Percentiles rank a stretch among this genome's conserved stretches.
Evolutionary conservation across 805 yeast genomes (phyloP).

Genomic region (Myxozyma neglecta): DNA sequence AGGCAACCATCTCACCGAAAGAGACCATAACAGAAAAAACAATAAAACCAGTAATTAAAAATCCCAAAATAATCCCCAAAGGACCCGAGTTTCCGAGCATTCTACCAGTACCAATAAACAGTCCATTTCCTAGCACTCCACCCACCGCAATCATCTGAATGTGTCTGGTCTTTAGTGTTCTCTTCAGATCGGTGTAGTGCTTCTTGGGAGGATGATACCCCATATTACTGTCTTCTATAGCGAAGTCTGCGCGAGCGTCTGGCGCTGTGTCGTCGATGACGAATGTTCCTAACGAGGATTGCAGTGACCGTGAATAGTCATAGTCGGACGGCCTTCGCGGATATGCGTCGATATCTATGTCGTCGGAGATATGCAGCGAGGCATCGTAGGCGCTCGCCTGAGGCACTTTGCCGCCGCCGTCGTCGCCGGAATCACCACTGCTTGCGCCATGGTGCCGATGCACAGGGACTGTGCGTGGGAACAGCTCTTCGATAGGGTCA

Average conservation of each 20-base stretch:
- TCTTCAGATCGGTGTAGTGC: conserved; percentile 34
- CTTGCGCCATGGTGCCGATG: conserved; percentile 1
- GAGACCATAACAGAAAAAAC: conserved; percentile 35
- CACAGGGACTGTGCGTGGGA: conserved; percentile 20
- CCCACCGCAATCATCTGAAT: conserved; percentile 74
- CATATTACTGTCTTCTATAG: conserved; percentile 20
- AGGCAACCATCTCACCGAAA: conserved; percentile 33
- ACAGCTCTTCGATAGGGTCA: conserved; percentile 28
- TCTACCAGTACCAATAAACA: conserved; percentile 66
- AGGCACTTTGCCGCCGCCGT: conserved; percentile 3
- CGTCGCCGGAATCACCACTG: not conserved
- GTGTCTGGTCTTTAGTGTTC: conserved; percentile 55
- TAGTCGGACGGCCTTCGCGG: conserved; percentile 6
- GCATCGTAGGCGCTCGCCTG: not conserved
- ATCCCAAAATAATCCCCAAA: conserved; percentile 39
- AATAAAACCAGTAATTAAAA: conserved; percentile 36
- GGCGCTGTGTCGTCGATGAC: conserved; percentile 29
- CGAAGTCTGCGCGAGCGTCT: conserved; percentile 25
- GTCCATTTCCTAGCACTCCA: conserved; percentile 74
- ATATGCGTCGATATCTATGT: not conserved
- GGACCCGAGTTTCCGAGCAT: conserved; percentile 56
- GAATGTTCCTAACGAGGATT: conserved; percentile 25
- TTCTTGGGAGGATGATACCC: conserved; percentile 10
- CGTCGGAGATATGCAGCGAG: conserved; percentile 7
- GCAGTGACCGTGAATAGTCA: conserved; percentile 11